Conservation (phyloP, 306 rosid genomes). For the Alnus glutinosa region DNA sequence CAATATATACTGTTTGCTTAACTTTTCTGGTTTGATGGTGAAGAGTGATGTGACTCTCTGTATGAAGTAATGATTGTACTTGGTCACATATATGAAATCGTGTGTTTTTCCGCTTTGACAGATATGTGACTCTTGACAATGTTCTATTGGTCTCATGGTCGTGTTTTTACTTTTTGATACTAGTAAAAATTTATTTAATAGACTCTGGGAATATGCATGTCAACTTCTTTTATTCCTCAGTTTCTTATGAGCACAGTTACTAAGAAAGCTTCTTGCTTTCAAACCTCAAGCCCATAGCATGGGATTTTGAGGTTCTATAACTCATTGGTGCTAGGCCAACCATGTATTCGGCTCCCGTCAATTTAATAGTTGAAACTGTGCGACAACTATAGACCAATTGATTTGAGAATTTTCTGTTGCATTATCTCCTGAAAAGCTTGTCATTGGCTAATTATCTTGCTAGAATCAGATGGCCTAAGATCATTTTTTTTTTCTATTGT, state of each 20-base stretch:
- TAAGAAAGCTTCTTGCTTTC: conserved; percentile 4
- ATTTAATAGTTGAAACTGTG: background rate
- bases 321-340: background rate
- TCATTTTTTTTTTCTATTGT: background rate
- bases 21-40: background rate
- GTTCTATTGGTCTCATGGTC: conserved; percentile 1
- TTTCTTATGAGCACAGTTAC: background rate
- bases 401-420: conserved; percentile 3
- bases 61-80: background rate
- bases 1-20: background rate
- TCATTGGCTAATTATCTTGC: background rate
- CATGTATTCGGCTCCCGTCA: background rate
- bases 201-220: background rate
- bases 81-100: background rate
- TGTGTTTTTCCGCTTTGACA: background rate
- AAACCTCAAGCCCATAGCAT: background rate
- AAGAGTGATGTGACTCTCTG: background rate
- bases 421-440: background rate
- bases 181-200: background rate
- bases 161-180: background rate
- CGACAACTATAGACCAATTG: background rate
- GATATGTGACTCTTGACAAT: background rate
- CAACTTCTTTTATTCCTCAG: background rate
- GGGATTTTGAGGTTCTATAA: conserved; percentile 4
- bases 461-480: background rate